Base-by-base conservation (phyloP, 805 yeast genomes). In the Starmerella bombi region DNA sequence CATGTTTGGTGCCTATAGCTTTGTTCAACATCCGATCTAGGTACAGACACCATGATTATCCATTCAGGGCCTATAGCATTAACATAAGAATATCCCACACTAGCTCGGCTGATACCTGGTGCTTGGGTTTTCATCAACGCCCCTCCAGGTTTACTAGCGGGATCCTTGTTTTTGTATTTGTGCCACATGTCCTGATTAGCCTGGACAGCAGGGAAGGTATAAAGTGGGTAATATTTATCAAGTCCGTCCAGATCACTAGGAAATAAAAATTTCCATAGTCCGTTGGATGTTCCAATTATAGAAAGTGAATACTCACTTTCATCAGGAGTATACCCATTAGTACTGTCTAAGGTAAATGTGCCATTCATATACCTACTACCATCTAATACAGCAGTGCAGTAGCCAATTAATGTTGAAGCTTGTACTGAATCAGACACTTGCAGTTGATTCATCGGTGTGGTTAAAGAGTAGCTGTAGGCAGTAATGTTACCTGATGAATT, bases 1-100 rank as follows among this genome's bases (percentile, higher is more conserved):
- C 40, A 40, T 3, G 48, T 36, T 10, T 44, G 35, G 3, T 33
- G 23, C 18, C 28, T 18, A 25, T 46, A 43, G 9, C 45, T 36
- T 3, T 33, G 33, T 21, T 43, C 38, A 5, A 47, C 50, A 1
- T 25, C 31, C 1, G 43, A 28, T 20, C 37, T 39, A 3, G 46
- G 27, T 6, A 46, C 33, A 8, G 45, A 38, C 2, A 45, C 46
- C 14, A 42, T 33, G 3, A 52, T 21, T 3, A 36, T 39, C 54
- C 54, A 52, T 2, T 44, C 29, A 2, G 25, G 34, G 8, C 39
- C 43, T 15, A 49, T 27, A 5, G 43, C 40, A 1, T 32, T 23
- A 1, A 43, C 40, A 17, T 23, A 38, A 2, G 54, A 45, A 35
- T 42, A 52, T 2, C 56, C 56, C 10, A 50, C 53, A n/a, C 53